These are phyloP conservation scores for Cordyceps militaris DNA, from an alignment of 2,329 filamentous ascomycete species.

Conservation along the genomic window DNA sequence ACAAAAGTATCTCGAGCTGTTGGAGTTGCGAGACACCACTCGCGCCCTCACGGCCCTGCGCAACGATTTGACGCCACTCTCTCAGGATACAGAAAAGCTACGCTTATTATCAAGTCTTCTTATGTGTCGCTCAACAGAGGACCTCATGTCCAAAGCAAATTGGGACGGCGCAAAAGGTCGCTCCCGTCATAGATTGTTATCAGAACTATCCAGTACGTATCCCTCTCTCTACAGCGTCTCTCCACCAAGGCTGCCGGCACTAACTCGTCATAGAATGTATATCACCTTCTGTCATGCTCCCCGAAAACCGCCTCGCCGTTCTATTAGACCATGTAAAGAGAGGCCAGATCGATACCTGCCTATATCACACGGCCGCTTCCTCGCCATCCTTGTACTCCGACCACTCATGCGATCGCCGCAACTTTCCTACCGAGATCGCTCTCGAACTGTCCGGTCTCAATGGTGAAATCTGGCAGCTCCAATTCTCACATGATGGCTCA, in stretches of 20 bases:
- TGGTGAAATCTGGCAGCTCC: conserved; percentile 86
- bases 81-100: conserved; percentile 68
- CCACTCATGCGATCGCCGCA: conserved; percentile 70
- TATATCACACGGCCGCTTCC: conserved; percentile 77
- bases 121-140: conserved; percentile 76
- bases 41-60: conserved; percentile 77
- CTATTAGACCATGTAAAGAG: conserved; percentile 79
- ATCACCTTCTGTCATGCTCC: conserved; percentile 94
- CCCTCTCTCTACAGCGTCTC: neutral
- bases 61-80: conserved; percentile 78
- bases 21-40: conserved; percentile 68
- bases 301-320: conserved; percentile 76
- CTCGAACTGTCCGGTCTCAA: conserved; percentile 64
- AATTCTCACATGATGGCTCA: conserved; percentile 82
- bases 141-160: conserved; percentile 66
- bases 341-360: conserved; percentile 72
- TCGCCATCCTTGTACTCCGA: conserved; percentile 84
- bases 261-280: conserved; percentile 59
- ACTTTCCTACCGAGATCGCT: conserved; percentile 69
- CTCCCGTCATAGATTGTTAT: conserved; percentile 69
- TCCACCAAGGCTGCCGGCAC: neutral
- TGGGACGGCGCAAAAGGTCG: conserved; percentile 78
- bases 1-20: conserved; percentile 88
- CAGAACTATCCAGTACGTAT: conserved; percentile 70
- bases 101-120: conserved; percentile 82